A percentile compares a stretch with the other conserved stretches of the same genome.
Evolutionary conservation across 805 yeast species (phyloP).

Genomic region (Hanseniaspora lindneri): DNA sequence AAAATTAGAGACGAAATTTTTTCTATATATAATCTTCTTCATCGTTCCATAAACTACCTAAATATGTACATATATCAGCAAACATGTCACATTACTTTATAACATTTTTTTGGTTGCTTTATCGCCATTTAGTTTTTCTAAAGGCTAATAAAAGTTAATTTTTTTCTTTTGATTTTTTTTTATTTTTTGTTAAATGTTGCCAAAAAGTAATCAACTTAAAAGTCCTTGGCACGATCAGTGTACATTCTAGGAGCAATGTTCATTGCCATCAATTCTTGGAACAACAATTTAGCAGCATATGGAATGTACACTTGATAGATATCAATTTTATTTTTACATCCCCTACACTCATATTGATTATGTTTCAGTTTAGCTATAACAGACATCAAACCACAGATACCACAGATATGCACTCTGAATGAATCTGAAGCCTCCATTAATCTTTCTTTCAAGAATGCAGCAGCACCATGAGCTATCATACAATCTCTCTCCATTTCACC

Average conservation of each 20-base stretch:
- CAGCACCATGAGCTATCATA: conserved; percentile 99
- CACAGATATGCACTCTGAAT: conserved; percentile 95
- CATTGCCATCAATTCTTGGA: conserved; percentile 99
- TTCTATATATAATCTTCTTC: no score
- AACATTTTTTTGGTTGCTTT: no score
- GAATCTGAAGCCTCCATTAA: conserved; percentile 99
- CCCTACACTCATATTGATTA: conserved; percentile 95
- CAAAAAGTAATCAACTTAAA: conserved; percentile 17
- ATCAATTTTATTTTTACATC: conserved; percentile 96
- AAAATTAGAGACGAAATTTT: no score
- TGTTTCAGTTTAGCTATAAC: conserved; percentile 96
- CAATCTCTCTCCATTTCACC: conserved; percentile 99
- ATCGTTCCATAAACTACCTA: no score
- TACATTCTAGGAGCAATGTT: conserved; percentile 93
- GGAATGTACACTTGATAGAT: conserved; percentile 96
- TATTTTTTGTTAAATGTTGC: not conserved
- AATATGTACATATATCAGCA: no score
- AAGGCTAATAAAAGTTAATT: no score
- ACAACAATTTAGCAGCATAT: conserved; percentile 91
- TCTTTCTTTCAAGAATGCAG: conserved; percentile 93
- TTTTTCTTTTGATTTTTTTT: not conserved
- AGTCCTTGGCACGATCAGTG: conserved; percentile 62
- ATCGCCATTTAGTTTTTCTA: no score
- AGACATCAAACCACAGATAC: conserved; percentile 95
- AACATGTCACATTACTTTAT: no score